Conservation (phyloP, 352 stramenopile genomes). For the Globisporangium spiculum region DNA sequence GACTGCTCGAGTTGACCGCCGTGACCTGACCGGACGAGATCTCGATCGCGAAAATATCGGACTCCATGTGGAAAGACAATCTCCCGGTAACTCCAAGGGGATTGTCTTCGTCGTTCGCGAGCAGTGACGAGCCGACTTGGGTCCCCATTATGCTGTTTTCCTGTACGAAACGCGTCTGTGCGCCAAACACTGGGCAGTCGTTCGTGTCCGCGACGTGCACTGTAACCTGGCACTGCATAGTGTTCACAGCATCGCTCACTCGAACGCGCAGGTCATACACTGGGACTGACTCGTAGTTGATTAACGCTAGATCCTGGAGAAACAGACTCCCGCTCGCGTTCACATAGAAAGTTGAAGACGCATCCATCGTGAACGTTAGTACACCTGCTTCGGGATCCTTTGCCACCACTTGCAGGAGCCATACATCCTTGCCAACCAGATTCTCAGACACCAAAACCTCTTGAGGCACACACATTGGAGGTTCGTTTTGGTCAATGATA, state of each 20-base stretch:
- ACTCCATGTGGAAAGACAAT: background rate
- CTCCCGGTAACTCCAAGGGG: constrained; percentile 2
- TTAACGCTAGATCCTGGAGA: constrained; percentile 15
- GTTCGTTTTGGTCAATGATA: constrained; percentile 49
- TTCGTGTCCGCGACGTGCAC: constrained; percentile 44
- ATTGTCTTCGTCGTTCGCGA: constrained; percentile 14
- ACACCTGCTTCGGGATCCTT: background rate
- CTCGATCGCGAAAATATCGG: constrained; percentile 6
- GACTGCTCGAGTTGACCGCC: background rate
- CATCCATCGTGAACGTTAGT: constrained; percentile 6
- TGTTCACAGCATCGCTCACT: constrained; percentile 23
- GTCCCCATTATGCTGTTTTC: constrained; percentile 42
- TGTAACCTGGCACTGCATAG: constrained; percentile 23
- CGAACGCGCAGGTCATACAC: constrained; percentile 14
- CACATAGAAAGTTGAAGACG: background rate
- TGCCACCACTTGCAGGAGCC: background rate
- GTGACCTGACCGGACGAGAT: constrained; percentile 6
- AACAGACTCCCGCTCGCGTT: constrained; percentile 8
- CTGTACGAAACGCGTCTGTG: constrained; percentile 24
- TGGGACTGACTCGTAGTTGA: constrained; percentile 29
- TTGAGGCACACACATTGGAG: constrained; percentile 30
- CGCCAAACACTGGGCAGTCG: constrained; percentile 40
- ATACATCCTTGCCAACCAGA: constrained; percentile 5
- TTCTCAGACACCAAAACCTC: constrained; percentile 33
- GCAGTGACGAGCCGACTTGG: constrained; percentile 18